phyloP scores from a whole-genome alignment of 768 basidiomycete species.

The Zangia roseola region DNA sequence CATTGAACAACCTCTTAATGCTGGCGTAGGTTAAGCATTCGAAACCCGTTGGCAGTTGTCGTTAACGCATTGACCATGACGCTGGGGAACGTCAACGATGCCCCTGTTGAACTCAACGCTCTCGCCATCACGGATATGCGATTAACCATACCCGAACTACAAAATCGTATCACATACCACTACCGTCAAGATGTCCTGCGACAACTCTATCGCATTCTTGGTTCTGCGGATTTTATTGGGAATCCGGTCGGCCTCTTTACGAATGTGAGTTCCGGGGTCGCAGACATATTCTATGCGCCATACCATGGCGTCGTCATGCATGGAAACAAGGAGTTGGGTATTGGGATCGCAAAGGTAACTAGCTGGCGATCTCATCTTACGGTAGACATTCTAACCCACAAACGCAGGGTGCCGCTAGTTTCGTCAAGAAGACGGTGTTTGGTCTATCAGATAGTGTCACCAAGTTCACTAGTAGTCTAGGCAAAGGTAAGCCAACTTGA shows the following conservation, averaged over 20 bases:
- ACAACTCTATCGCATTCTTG: constrained; percentile 93
- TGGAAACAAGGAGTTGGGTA: constrained; percentile 90
- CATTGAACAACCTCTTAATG: constrained; percentile 4
- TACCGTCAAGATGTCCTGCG: constrained; percentile 92
- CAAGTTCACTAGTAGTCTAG: constrained; percentile 97
- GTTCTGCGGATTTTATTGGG: constrained; percentile 96
- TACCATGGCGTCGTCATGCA: constrained; percentile 96
- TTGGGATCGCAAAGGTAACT: constrained; percentile 87
- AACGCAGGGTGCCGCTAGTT: constrained; percentile 89
- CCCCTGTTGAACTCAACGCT: constrained; percentile 91
- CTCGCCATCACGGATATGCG: constrained; percentile 94
- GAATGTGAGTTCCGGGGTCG: constrained; percentile 96
- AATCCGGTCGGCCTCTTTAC: constrained; percentile 98
- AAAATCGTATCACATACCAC: constrained; percentile 82
- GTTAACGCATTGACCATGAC: constrained; percentile 96
- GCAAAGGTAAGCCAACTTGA: constrained; percentile 64
- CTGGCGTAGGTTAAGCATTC: constrained; percentile 58
- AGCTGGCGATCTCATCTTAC: not conserved
- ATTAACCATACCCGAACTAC: constrained; percentile 78
- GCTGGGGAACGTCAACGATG: constrained; percentile 94
- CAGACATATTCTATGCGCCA: constrained; percentile 98
- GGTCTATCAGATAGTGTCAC: constrained; percentile 94
- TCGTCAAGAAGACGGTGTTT: constrained; percentile 98
- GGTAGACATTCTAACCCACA: constrained; percentile 13
- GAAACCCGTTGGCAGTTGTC: constrained; percentile 90